Evolutionary conservation across 23 red algal species (phyloP).

Genomic region (Gracilaria domingensis): DNA sequence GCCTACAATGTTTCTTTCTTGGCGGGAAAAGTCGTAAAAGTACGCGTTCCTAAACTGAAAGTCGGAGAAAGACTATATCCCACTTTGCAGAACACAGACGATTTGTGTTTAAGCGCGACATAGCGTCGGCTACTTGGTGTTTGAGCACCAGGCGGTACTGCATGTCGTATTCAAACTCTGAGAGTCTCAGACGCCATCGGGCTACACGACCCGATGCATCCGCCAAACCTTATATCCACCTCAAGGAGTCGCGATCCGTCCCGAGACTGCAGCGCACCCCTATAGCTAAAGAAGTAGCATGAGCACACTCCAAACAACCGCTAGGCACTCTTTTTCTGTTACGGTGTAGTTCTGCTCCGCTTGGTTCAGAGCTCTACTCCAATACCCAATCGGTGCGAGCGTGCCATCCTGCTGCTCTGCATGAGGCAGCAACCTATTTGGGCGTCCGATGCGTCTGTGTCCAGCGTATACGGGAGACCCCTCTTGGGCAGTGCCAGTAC

Average conservation of each 20-base stretch:
- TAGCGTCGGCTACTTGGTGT: constrained; percentile 15
- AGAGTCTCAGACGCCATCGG: constrained; percentile 17
- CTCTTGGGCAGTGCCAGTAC: not conserved
- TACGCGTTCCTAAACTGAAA: too few relatives aligned
- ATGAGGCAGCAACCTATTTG: constrained; percentile 32
- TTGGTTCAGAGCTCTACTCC: not conserved
- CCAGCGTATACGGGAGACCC: not conserved
- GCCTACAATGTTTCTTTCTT: too few relatives aligned
- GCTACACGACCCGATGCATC: not conserved
- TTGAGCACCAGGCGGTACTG: not conserved
- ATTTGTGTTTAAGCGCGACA: not conserved
- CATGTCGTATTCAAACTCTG: constrained; percentile 15
- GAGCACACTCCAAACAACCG: constrained; percentile 10
- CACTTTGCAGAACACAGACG: too few relatives aligned
- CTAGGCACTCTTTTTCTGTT: not conserved
- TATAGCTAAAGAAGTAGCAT: not conserved
- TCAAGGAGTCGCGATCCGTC: not conserved
- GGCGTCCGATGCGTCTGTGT: constrained; percentile 23
- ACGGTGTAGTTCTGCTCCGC: not conserved
- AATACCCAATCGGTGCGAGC: constrained; percentile 27
- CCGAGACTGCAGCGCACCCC: not conserved
- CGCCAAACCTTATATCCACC: constrained; percentile 13
- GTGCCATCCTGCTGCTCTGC: not conserved
- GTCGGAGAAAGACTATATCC: too few relatives aligned
- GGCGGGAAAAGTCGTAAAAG: too few relatives aligned